These are phyloP conservation scores for Penicillium sp. DNA, from an alignment of 2,329 filamentous ascomycete genomes.

Conservation along the genomic window DNA sequence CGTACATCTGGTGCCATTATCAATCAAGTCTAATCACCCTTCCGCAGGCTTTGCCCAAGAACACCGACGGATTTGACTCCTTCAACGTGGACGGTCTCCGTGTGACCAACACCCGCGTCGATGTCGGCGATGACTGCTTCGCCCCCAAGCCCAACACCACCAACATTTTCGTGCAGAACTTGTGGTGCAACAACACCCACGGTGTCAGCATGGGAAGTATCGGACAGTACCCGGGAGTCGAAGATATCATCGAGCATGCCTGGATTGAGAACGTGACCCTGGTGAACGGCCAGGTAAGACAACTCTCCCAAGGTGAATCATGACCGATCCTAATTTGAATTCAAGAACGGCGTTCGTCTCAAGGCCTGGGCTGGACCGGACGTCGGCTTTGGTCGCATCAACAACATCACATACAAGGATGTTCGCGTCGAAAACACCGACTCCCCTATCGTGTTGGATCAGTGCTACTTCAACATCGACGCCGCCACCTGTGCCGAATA, in stretches of 20 bases:
- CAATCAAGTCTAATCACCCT: background rate
- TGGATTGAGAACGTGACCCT: constrained; percentile 60
- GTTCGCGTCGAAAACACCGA: constrained; percentile 60
- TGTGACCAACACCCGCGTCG: constrained; percentile 51
- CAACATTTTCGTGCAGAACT: constrained; percentile 57
- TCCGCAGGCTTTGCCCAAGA: constrained; percentile 50
- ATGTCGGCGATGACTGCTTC: constrained; percentile 61
- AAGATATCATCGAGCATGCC: constrained; percentile 56
- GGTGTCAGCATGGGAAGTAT: constrained; percentile 59
- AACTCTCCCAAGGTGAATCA: fast-evolving
- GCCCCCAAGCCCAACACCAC: constrained; percentile 59
- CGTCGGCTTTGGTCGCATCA: constrained; percentile 59
- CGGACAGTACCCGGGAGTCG: constrained; percentile 55
- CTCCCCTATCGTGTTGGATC: constrained; percentile 57
- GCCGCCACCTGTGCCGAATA: constrained; percentile 50
- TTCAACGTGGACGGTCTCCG: constrained; percentile 55
- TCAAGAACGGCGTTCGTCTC: constrained; percentile 54
- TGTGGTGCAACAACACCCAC: constrained; percentile 60
- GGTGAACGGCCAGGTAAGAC: constrained; percentile 45
- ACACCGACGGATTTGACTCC: constrained; percentile 63
- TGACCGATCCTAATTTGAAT: constrained; percentile 23
- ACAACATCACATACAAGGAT: constrained; percentile 62
- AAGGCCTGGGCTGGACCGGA: constrained; percentile 60
- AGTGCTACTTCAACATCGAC: constrained; percentile 61
- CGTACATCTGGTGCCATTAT: background rate